A percentile compares a stretch with the other conserved stretches of the same genome.
These are phyloP conservation scores for Teunomyces kruisii DNA, from an alignment of 805 yeast species.

Conservation along the genomic window DNA sequence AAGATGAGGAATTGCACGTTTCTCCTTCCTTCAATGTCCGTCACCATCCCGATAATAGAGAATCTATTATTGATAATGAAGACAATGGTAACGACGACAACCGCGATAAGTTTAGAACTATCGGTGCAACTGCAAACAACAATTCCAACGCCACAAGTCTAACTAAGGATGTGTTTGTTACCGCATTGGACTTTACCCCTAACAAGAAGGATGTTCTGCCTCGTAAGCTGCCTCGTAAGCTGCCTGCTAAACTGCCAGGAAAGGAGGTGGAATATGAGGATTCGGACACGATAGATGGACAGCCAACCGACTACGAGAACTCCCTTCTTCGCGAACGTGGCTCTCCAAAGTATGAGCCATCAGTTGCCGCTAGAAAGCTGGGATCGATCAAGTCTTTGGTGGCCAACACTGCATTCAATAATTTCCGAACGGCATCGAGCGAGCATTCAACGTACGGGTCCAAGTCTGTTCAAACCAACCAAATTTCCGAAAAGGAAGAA, in stretches of 20 bases:
- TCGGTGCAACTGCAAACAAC: constrained; percentile 17
- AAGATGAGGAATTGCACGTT: neutral
- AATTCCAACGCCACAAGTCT: constrained; percentile 11
- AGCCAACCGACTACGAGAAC: neutral
- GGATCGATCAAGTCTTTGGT: constrained; percentile 26
- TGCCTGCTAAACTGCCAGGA: neutral
- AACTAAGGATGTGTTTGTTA: constrained; percentile 23
- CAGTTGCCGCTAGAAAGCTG: constrained; percentile 13
- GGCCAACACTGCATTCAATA: constrained; percentile 38
- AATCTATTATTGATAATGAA: constrained; percentile 14
- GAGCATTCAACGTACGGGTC: neutral
- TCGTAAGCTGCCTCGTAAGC: neutral
- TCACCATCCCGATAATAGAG: constrained; percentile 8
- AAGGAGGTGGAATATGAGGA: neutral
- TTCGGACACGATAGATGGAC: neutral
- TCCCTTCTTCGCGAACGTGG: constrained; percentile 7
- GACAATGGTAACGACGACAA: constrained; percentile 9
- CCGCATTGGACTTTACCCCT: constrained; percentile 21
- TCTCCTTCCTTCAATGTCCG: constrained; percentile 21
- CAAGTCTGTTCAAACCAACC: neutral
- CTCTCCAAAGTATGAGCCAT: constrained; percentile 5
- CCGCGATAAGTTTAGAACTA: constrained; percentile 14
- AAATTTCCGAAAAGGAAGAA: neutral
- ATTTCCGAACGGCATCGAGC: constrained; percentile 24
- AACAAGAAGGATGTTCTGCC: neutral